Conservation (phyloP, 306 rosid genomes). For the Prunus padus region DNA sequence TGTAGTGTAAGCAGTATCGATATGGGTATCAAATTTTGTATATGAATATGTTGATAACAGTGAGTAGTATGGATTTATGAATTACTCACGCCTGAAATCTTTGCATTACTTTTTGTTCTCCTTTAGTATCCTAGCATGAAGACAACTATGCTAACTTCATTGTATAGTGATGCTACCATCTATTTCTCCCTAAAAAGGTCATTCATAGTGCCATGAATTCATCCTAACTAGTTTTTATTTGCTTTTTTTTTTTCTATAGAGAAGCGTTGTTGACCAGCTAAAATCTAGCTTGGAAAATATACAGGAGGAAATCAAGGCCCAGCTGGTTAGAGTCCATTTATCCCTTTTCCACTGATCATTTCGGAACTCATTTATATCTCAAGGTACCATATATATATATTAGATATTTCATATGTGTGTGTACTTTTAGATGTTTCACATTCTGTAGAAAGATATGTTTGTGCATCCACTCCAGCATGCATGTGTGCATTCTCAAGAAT, state of each 20-base stretch:
- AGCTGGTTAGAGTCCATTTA: conserved; percentile 55
- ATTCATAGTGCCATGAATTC: neutral
- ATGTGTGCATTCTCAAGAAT: too few species aligned
- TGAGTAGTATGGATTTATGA: too few species aligned
- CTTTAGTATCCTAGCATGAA: neutral
- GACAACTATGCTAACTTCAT: neutral
- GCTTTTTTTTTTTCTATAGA: conserved; percentile 38
- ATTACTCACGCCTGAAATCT: neutral
- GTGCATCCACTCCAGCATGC: neutral
- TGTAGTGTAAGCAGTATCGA: too few species aligned
- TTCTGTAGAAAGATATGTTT: neutral
- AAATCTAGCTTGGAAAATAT: conserved; percentile 74
- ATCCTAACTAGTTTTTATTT: conserved; percentile 22
- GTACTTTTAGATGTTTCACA: neutral
- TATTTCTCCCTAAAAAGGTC: neutral
- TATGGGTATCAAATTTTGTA: too few species aligned
- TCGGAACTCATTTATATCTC: neutral
- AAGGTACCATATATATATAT: neutral
- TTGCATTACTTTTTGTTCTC: neutral
- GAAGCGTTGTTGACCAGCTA: conserved; percentile 74
- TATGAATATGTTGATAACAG: too few species aligned
- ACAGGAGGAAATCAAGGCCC: conserved; percentile 69
- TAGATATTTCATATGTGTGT: neutral
- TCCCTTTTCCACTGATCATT: conserved; percentile 12
- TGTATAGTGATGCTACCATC: neutral